phyloP scores from a whole-genome alignment of 495 filamentous ascomycete species.

The Elaphomyces granulatus region DNA sequence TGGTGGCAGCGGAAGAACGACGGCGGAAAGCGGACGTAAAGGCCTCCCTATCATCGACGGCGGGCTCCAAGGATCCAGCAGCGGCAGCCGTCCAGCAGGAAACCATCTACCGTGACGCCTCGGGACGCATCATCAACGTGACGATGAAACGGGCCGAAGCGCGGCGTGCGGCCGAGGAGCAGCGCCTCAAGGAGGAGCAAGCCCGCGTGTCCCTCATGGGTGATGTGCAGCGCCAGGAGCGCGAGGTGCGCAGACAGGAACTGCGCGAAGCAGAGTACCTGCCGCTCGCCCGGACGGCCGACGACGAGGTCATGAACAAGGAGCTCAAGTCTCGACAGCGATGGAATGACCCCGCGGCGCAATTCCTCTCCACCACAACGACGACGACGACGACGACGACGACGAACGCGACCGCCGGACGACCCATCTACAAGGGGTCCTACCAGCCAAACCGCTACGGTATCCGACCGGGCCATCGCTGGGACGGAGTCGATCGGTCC shows the following conservation, averaged over 20 bases:
- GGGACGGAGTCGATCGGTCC: slow-evolving; percentile 93
- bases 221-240: slow-evolving; percentile 58
- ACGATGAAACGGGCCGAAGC: slow-evolving; percentile 80
- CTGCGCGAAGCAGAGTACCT: slow-evolving; percentile 67
- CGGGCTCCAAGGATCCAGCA: slow-evolving; percentile 12
- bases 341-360: slow-evolving; percentile 90
- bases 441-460: slow-evolving; percentile 87
- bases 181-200: slow-evolving; percentile 44
- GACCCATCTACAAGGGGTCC: slow-evolving; percentile 64
- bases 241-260: slow-evolving; percentile 42
- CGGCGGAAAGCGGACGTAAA: slow-evolving; percentile 28
- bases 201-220: slow-evolving; percentile 56
- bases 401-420: slow-evolving; percentile 40
- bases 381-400: slow-evolving; percentile 31
- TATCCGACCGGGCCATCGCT: slow-evolving; percentile 79
- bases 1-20: slow-evolving; percentile 62
- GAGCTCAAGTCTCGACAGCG: slow-evolving; percentile 59
- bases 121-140: slow-evolving; percentile 79
- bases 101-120: slow-evolving; percentile 88
- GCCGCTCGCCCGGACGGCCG: slow-evolving; percentile 60
- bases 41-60: neutral
- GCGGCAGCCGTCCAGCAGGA: slow-evolving; percentile 40
- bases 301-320: slow-evolving; percentile 72
- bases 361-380: slow-evolving; percentile 50
- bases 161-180: slow-evolving; percentile 56